Evolutionary conservation across 257 asterid species (phyloP).

Genomic region (Mitragyna speciosa): DNA sequence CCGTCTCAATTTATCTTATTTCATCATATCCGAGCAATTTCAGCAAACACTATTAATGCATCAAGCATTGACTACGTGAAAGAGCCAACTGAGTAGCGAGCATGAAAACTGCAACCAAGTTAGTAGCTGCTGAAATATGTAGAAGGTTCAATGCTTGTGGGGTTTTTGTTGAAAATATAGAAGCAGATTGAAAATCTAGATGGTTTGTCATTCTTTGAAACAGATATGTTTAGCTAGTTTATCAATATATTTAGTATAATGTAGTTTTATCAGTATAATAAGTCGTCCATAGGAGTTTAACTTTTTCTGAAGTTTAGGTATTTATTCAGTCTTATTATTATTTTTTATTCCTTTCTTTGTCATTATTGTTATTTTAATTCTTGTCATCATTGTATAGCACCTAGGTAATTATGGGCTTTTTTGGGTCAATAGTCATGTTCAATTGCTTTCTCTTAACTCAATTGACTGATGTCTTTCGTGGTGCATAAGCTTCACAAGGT

Average conservation of each 20-base stretch:
- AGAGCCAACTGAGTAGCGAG: constrained; percentile 95
- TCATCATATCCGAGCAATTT: too few species aligned
- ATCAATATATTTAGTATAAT: too few species aligned
- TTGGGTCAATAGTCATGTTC: background rate
- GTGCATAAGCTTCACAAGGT: background rate
- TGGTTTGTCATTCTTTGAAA: constrained; percentile 20
- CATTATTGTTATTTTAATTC: background rate
- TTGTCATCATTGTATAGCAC: background rate
- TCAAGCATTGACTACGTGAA: constrained; percentile 82
- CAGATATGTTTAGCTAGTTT: background rate
- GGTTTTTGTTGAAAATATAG: constrained; percentile 50
- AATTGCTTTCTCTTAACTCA: background rate
- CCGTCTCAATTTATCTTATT: too few species aligned
- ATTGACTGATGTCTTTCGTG: background rate
- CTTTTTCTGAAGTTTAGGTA: background rate
- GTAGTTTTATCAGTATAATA: background rate
- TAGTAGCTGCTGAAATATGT: constrained; percentile 89
- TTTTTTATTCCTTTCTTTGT: too few species aligned
- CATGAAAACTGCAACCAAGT: constrained; percentile 97
- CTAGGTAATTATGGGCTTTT: background rate
- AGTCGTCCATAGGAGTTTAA: background rate
- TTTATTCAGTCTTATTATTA: background rate
- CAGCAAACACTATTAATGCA: constrained; percentile 96
- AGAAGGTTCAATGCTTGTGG: constrained; percentile 87
- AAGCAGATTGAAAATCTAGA: constrained; percentile 66